Percentiles rank a stretch among this genome's conserved stretches.
Evolutionary conservation across 148 eudicot genomes (phyloP).

Genomic region (Silene latifolia): DNA sequence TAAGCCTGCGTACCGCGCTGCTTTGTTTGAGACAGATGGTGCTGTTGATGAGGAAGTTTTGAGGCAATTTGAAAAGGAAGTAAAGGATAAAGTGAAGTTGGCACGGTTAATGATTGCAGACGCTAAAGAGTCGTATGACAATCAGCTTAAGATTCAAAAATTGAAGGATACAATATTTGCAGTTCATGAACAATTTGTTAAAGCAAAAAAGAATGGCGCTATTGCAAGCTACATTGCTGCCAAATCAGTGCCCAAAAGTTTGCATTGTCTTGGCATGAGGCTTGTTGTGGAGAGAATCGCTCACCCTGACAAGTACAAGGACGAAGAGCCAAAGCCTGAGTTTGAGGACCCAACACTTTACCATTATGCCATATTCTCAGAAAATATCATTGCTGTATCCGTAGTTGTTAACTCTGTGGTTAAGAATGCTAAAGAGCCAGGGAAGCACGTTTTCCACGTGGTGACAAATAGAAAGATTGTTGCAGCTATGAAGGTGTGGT

Average conservation of each 20-base stretch:
- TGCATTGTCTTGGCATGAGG: constrained; percentile 92
- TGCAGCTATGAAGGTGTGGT: constrained; percentile 97
- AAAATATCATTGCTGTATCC: constrained; percentile 88
- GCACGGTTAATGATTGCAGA: constrained; percentile 77
- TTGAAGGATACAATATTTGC: constrained; percentile 89
- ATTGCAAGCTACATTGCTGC: constrained; percentile 79
- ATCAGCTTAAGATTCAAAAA: constrained; percentile 91
- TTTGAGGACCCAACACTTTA: constrained; percentile 80
- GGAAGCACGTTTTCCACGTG: constrained; percentile 82
- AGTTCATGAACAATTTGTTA: constrained; percentile 68
- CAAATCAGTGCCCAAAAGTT: constrained; percentile 83
- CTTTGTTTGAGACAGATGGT: constrained; percentile 70
- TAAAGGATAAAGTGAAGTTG: constrained; percentile 79
- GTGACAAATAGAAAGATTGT: constrained; percentile 83
- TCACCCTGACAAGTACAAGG: constrained; percentile 67
- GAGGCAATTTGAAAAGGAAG: constrained; percentile 89
- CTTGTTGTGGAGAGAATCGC: constrained; percentile 50
- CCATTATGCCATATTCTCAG: constrained; percentile 90
- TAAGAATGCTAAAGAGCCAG: constrained; percentile 71
- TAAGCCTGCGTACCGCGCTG: constrained; percentile 54
- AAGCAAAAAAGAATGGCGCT: constrained; percentile 81
- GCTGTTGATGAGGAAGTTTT: constrained; percentile 79
- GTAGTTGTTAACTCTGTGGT: constrained; percentile 83
- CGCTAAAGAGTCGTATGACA: constrained; percentile 84
- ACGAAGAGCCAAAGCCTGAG: constrained; percentile 78